Base-by-base conservation (phyloP, 2,329 filamentous ascomycete genomes). In the Hirsutella thompsonii region DNA sequence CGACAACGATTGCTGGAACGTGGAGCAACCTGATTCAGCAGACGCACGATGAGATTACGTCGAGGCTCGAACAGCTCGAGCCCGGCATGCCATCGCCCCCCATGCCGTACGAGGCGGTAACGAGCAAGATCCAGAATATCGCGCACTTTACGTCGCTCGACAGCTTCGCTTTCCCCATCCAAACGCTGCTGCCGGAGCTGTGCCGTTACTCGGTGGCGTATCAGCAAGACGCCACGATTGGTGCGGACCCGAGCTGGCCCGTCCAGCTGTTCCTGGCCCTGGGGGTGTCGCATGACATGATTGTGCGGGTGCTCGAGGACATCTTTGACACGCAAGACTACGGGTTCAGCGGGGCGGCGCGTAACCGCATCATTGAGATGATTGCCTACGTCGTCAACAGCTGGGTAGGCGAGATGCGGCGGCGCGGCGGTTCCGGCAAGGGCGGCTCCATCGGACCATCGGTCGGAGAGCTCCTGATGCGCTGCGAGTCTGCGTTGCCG, bases 21-120 rank as follows among this genome's bases (percentile, higher is more conserved):
- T 98, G 92, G 92, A 72, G 79, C 54, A 81, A 81, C 51, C 70
- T 95, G 18, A 78, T 98, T 46, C 74, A 84, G 44, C 73, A 80
- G 47, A 77, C 79, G 5, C 83, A 90, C 54, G 63, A 70, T 21
- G 70, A 76, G 18, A 60, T 72, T 19, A 60, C 64, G 39, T 62
- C 67, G 33, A 61, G 64, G 26, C 51, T 60, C 11, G 60, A 63
- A 21, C 52, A 68, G 44, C 74, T 71, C 16, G 59, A 50, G 39
- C 52, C 52, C 20, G 60, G 54, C 21, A 55, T 58, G 39, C 58
- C 59, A 3, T 56, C 56, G 3, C 70, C 57, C 43, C 70, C 58
- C 2, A 62, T 75, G 34, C 81, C 83, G 0, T 90, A 83, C 61
- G 84, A 90, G 58, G 70, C 71, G 2, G 72, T 92, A 4, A 71